Conservation (phyloP, 2,329 filamentous ascomycete species). For the Cercospora citrullina region DNA sequence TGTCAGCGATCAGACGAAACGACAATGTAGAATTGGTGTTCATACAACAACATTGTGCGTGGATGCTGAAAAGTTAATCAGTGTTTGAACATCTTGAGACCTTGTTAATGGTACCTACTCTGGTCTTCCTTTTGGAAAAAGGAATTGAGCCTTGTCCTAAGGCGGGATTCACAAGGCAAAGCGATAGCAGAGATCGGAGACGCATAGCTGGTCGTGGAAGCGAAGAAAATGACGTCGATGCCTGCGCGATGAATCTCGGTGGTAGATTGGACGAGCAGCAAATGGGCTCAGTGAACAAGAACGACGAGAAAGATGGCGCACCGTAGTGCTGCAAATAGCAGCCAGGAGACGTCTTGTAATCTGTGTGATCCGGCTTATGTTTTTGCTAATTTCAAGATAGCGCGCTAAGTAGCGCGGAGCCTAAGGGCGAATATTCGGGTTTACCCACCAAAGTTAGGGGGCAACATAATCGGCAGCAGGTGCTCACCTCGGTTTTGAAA, state of each 20-base stretch:
- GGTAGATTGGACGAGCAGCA: too few species aligned
- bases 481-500: too few species aligned
- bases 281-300: too few species aligned
- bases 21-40: background rate
- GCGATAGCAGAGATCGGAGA: background rate
- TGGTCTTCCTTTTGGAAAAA: background rate
- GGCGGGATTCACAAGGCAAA: background rate
- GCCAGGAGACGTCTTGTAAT: too few species aligned
- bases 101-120: background rate
- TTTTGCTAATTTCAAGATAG: too few species aligned
- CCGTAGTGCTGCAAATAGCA: too few species aligned
- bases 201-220: background rate
- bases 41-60: background rate
- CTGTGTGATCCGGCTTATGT: too few species aligned
- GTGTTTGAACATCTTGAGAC: background rate
- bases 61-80: background rate
- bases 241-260: background rate
- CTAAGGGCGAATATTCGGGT: too few species aligned
- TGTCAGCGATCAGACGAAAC: background rate
- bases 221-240: background rate
- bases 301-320: too few species aligned
- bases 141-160: background rate
- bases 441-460: too few species aligned
- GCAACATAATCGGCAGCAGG: too few species aligned
- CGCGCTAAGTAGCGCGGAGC: too few species aligned